These are phyloP conservation scores for Oenanthe sinensis DNA, from an alignment of 129 eudicot species.

Conservation along the genomic window DNA sequence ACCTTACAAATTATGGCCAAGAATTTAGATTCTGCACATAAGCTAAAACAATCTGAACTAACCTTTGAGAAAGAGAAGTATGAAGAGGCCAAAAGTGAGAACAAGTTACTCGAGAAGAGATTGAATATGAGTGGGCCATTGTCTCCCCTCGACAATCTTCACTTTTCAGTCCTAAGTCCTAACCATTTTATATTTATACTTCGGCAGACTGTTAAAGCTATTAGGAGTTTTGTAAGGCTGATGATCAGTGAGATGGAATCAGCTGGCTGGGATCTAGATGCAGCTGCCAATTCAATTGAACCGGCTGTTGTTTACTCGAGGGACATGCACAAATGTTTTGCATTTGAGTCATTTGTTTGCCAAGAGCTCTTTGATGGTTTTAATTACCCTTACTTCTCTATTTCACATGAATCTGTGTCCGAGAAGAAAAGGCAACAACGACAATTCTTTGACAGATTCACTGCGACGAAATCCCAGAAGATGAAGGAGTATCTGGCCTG, in stretches of 20 bases:
- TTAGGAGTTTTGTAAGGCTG: constrained; percentile 42
- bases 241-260: constrained; percentile 58
- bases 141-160: constrained; percentile 32
- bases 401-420: constrained; percentile 13
- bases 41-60: constrained; percentile 74
- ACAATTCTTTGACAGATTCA: constrained; percentile 42
- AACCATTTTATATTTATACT: constrained; percentile 37
- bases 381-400: constrained; percentile 40
- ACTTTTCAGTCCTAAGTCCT: constrained; percentile 31
- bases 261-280: constrained; percentile 70
- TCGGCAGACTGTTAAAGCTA: constrained; percentile 39
- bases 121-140: constrained; percentile 54
- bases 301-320: constrained; percentile 45
- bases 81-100: constrained; percentile 45
- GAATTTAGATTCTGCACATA: constrained; percentile 52
- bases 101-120: constrained; percentile 51
- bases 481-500: constrained; percentile 45
- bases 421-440: constrained; percentile 16
- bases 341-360: constrained; percentile 72
- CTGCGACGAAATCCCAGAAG: constrained; percentile 42
- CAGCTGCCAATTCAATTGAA: constrained; percentile 55
- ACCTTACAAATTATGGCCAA: constrained; percentile 46
- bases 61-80: constrained; percentile 62
- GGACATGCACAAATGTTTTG: constrained; percentile 35
- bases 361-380: constrained; percentile 74